A percentile compares a stretch with the other conserved stretches of the same genome.
Conservation (phyloP, 495 filamentous ascomycete species). For the Aspergillus hancockii region DNA sequence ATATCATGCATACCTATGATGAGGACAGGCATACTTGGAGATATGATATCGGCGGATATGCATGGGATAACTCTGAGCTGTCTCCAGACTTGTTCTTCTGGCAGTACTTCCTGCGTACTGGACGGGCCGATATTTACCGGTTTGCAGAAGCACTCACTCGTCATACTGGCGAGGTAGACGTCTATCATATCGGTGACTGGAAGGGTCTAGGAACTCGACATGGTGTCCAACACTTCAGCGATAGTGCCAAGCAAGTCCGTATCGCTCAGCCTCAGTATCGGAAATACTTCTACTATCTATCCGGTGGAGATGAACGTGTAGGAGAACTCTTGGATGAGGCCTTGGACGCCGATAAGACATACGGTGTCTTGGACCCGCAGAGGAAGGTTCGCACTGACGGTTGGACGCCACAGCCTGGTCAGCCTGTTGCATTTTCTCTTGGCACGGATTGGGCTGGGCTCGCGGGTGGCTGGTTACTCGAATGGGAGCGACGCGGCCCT, state of each 20-base stretch:
- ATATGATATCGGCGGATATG: slow-evolving; percentile 54
- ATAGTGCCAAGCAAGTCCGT: slow-evolving; percentile 52
- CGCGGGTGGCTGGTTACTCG: slow-evolving; percentile 46
- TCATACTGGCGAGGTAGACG: slow-evolving; percentile 52
- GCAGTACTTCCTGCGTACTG: slow-evolving; percentile 52
- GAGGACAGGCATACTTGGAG: slow-evolving; percentile 50
- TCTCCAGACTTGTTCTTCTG: slow-evolving; percentile 54
- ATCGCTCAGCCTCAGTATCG: slow-evolving; percentile 37
- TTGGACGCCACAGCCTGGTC: slow-evolving; percentile 39
- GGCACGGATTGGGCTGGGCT: slow-evolving; percentile 51
- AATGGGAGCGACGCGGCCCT: slow-evolving; percentile 47
- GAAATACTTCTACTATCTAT: slow-evolving; percentile 47
- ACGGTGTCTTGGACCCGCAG: slow-evolving; percentile 44
- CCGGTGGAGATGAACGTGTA: slow-evolving; percentile 45
- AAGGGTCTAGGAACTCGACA: slow-evolving; percentile 54
- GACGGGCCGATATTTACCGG: slow-evolving; percentile 44
- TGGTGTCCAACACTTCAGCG: slow-evolving; percentile 51
- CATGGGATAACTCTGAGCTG: slow-evolving; percentile 57
- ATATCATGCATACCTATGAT: slow-evolving; percentile 55
- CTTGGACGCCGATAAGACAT: slow-evolving; percentile 42
- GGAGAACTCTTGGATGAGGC: slow-evolving; percentile 44
- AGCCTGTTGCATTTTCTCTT: slow-evolving; percentile 39
- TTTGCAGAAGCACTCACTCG: slow-evolving; percentile 50
- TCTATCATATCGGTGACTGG: slow-evolving; percentile 48
- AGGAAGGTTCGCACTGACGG: slow-evolving; percentile 48